Base-by-base conservation (phyloP, 108 stramenopile genomes). In the Seminavis robusta region DNA sequence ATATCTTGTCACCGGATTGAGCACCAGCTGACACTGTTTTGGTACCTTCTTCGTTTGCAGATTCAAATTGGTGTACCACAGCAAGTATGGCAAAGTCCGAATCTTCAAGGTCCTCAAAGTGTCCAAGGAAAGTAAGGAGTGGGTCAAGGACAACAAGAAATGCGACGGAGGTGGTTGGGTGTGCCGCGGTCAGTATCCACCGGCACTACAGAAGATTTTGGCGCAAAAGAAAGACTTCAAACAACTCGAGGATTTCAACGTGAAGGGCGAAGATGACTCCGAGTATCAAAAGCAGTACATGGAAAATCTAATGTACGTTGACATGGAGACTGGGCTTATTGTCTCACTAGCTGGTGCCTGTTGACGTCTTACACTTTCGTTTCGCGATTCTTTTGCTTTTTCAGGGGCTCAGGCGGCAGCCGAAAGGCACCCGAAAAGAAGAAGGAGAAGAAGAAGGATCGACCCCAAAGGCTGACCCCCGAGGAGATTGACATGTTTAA, bases 11-110 rank as follows among this genome's bases (percentile, higher is more conserved):
- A n/a, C 26, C 7, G 20, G 40, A 5, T 40, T 25, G 24, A 26
- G 5, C 13, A 10, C 27, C 25, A 26, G 3, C 4, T 23, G 9
- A 23, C 40, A 42, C 40, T 25, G 38, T 21, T 27, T 21, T 3
- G 5, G n/a, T 41, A 1, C 16, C 29, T 8, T 19, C n/a, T 29
- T 43, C 10, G 19, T 1, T 47, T 30, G 9, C 26, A 20, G 55
- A 25, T 74, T 87, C 79, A 79, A 83, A 52, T 94, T 97, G 69
- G 95, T 94, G 0, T 98, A 86, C 62, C 80, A 75, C 37, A 84
- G 79, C 62, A 85, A 95, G 60, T 85, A 98, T 76, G 95, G 97
- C 29, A 96, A 95, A 61, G 97, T 96, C 26, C 90, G 99, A 45
- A 97, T 98, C 71, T 99, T 77, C 86, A 88, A 89, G 76, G 76